Evolutionary conservation across 2,329 filamentous ascomycete genomes (phyloP).

Genomic region (Diatrype stigma): DNA sequence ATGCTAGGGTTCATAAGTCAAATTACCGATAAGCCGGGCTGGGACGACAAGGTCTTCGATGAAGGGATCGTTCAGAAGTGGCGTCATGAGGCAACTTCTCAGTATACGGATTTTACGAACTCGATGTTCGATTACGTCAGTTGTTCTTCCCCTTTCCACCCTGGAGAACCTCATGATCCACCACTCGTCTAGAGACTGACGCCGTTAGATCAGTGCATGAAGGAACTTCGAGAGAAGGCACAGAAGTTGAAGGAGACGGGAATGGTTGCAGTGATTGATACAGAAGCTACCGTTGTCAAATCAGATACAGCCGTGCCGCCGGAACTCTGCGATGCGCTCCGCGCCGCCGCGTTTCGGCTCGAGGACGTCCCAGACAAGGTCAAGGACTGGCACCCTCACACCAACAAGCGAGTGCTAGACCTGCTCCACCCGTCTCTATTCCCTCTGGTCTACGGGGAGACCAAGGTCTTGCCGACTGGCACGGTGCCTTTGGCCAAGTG

Average conservation of each 20-base stretch:
- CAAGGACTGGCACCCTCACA: conserved; percentile 60
- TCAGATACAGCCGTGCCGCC: conserved; percentile 42
- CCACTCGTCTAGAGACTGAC: background rate
- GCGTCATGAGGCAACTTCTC: conserved; percentile 14
- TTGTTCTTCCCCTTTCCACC: background rate
- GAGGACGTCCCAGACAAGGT: conserved; percentile 44
- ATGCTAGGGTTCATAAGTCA: conserved; percentile 22
- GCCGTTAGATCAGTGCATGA: conserved; percentile 20
- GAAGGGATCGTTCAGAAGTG: conserved; percentile 17
- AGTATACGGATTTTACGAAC: conserved; percentile 21
- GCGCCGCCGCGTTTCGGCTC: conserved; percentile 38
- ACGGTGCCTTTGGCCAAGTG: conserved; percentile 29
- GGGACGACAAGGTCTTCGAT: conserved; percentile 20
- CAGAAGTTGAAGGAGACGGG: conserved; percentile 31
- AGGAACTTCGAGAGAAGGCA: conserved; percentile 45
- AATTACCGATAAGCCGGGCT: conserved; percentile 23
- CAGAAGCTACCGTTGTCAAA: conserved; percentile 41
- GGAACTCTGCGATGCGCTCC: conserved; percentile 37
- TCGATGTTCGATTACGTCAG: conserved; percentile 34
- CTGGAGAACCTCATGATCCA: background rate
- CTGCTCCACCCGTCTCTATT: conserved; percentile 62
- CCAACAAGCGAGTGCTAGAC: conserved; percentile 53
- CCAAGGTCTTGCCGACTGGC: conserved; percentile 35
- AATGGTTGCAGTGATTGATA: conserved; percentile 39
- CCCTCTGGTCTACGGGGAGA: conserved; percentile 51